Evolutionary conservation across 1,284 basidiomycete genomes (phyloP).

Genomic region (Termitomyces sp.): DNA sequence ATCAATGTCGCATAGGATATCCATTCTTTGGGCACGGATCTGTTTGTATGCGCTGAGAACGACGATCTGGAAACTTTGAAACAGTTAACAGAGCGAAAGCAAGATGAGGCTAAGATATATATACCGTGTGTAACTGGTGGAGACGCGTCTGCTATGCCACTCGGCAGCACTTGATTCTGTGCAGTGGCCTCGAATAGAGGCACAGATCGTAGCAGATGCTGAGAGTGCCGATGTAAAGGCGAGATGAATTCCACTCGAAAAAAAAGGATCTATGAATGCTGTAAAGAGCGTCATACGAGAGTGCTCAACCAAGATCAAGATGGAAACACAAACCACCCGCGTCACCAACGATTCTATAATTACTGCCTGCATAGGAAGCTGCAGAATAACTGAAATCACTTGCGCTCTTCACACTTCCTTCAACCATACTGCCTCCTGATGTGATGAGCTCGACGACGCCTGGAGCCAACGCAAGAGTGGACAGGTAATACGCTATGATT

Average conservation of each 20-base stretch:
- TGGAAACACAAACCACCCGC: conserved; percentile 50
- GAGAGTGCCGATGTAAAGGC: conserved; percentile 61
- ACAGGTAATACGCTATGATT: conserved; percentile 42
- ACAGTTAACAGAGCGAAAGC: neutral
- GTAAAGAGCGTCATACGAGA: conserved; percentile 10
- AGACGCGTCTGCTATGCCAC: conserved; percentile 58
- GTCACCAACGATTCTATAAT: conserved; percentile 65
- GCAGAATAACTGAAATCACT: conserved; percentile 71
- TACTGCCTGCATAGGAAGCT: conserved; percentile 49
- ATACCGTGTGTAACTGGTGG: conserved; percentile 57
- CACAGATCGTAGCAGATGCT: conserved; percentile 59
- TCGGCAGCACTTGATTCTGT: conserved; percentile 45
- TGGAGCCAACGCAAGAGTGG: conserved; percentile 47
- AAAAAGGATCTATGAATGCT: conserved; percentile 75
- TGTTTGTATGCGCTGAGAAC: conserved; percentile 74
- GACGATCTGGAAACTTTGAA: conserved; percentile 59
- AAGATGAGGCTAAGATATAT: neutral
- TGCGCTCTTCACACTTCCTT: conserved; percentile 40
- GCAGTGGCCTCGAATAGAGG: conserved; percentile 54
- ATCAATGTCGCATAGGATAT: conserved; percentile 55
- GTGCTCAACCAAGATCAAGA: neutral
- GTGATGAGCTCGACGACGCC: conserved; percentile 51
- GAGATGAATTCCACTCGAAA: conserved; percentile 66
- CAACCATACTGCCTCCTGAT: conserved; percentile 37
- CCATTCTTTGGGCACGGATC: conserved; percentile 52